Base-by-base conservation (phyloP, 345 rosid species). In the Linum tenue region DNA sequence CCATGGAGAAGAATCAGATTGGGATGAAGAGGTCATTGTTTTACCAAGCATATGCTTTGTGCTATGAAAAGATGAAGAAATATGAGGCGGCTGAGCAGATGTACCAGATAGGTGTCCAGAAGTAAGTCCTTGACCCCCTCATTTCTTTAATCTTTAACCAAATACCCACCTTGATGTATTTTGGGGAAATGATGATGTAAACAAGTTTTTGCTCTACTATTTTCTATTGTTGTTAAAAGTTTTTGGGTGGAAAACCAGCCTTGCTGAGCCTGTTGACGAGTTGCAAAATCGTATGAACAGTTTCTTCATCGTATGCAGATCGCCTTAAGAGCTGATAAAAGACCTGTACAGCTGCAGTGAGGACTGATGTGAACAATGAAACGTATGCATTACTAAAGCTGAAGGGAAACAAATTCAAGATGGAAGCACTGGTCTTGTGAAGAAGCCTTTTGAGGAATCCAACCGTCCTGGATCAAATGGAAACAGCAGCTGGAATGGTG, bases 251-350 rank as follows among this genome's bases (percentile, higher is more conserved):
- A 40, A 70, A 48, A 56, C 63, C 78, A 90, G 99, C 74, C 89
- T 86, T 69, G 97, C 97, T 12, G 97, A 94, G 75, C 97, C 97
- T 2, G 63, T 78, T 61, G 88, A 81, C 69, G 97, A 92, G 78
- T 72, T 94, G 77, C 86, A 86, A 88, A 84, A 74, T 85, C 99
- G 14, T 88, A 86, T 57, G 82, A 85, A 68, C 90, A 83, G 69
- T 94, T 94, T 81, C 89, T 90, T 63, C 72, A 64, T 69, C 90
- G 96, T 35, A 70, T 84, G 81, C 84, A 84, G 70, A 86, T 84
- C 87, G 77, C 68, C 61, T 82, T 74, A 65, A 89, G 71, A 76
- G 43, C 59, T 31, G 75, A 66, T 16, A 73, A 66, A 62, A 74
- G 59, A 72, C 73, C 80, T 67, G 68, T 64, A 36, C 59, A 22